phyloP scores from a whole-genome alignment of 2,329 filamentous ascomycete species.

The Lasiodiplodia hormozganensis region DNA sequence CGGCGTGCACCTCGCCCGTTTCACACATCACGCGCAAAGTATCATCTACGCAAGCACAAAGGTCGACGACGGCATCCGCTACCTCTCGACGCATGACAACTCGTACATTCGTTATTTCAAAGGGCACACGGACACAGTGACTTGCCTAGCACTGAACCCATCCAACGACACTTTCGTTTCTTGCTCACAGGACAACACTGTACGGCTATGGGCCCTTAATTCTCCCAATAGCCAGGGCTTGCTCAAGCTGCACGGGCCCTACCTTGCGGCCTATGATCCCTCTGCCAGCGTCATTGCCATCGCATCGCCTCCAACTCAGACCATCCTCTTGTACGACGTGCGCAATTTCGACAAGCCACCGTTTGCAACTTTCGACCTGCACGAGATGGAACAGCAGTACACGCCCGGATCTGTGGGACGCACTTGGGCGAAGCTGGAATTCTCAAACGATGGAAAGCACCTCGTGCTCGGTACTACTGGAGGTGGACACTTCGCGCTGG shows the following conservation, averaged over 20 bases:
- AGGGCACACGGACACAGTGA: conserved; percentile 86
- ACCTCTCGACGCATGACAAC: conserved; percentile 92
- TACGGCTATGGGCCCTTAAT: conserved; percentile 87
- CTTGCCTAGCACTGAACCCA: conserved; percentile 81
- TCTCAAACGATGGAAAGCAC: conserved; percentile 93
- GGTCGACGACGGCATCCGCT: conserved; percentile 87
- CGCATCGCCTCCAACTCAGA: conserved; percentile 79
- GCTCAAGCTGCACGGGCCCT: conserved; percentile 79
- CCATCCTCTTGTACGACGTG: conserved; percentile 87
- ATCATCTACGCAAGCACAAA: conserved; percentile 97
- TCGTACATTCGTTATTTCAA: conserved; percentile 96
- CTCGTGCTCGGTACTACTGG: conserved; percentile 85
- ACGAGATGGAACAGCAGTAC: conserved; percentile 65
- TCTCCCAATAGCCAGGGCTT: conserved; percentile 82
- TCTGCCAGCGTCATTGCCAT: conserved; percentile 92
- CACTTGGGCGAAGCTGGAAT: conserved; percentile 87
- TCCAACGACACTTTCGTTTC: conserved; percentile 91
- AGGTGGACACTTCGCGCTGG: conserved; percentile 87
- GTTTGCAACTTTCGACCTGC: conserved; percentile 83
- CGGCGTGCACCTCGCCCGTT: conserved; percentile 90
- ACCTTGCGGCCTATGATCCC: conserved; percentile 88
- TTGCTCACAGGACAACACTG: conserved; percentile 87
- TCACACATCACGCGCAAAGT: conserved; percentile 88
- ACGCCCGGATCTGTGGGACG: conserved; percentile 47
- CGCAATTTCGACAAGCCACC: conserved; percentile 82